Evolutionary conservation across 2,329 filamentous ascomycete genomes (phyloP), one percentile per base, ranked within the genome.

Genomic region (Nothophoma quercina): DNA sequence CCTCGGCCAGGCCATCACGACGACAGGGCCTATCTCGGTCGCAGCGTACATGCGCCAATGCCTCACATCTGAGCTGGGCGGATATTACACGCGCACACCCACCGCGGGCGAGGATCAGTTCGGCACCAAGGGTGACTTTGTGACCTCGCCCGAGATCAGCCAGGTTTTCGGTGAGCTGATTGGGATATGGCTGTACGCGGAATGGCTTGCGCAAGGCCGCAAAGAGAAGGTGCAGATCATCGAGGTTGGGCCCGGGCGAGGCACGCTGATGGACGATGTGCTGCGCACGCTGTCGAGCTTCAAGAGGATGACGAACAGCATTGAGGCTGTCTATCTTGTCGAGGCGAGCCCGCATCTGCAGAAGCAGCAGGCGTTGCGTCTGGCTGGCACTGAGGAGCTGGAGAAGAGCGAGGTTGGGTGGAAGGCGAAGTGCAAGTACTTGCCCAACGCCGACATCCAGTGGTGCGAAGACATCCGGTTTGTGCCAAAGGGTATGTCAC

Each of bases 21-120:
- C 88, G 32, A 98, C 95, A 9, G 95, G 95, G 0, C 93, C 95
- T 4, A 87, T 98, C 22, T 91, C 95, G 1, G 84, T 99, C 55
- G 93, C 95, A 5, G 88, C 91, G 44, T 99, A 93, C 75, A 99
- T 99, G 95, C 93, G 95, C 71, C 96, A 98, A 88, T 97, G 93
- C 73, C 85, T 99, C 59, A 99, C 95, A 1, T 90, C 90, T 9
- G 90, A 95, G 56, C 78, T 91, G 30, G 92, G 91, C 52, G 95
- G 95, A 46, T 99, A 99, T 78, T 99, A 99, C 77, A 98, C 92
- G 5, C 85, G 86, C 19, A 82, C 88, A 34, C 82, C 83, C 46
- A 81, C 82, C 48, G 77, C 85, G 54, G 87, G 83, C 16, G 84
- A 87, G 38, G 93, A 97, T 69, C 93, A 93, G 59, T 99, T 99